Evolutionary conservation across 331 rosid genomes (phyloP).

Genomic region (Malus hybrid): DNA sequence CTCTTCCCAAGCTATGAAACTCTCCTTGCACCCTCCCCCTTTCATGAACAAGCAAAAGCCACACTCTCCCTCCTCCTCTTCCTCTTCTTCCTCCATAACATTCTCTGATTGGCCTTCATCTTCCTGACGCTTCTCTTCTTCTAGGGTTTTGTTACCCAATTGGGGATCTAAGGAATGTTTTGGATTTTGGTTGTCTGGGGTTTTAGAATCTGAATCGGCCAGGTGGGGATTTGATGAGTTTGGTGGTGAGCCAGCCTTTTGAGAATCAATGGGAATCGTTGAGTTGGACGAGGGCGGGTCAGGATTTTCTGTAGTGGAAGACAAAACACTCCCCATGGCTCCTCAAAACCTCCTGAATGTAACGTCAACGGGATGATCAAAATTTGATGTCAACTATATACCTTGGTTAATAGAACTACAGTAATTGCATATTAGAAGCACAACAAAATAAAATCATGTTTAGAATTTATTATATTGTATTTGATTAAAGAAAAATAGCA

Average conservation of each 20-base stretch:
- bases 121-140: neutral
- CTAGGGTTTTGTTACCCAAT: neutral
- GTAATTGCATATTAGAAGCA: neutral
- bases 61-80: constrained; percentile 47
- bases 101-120: constrained; percentile 11
- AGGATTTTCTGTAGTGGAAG: neutral
- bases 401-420: too few relatives aligned
- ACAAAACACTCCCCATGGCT: neutral
- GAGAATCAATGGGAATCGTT: neutral
- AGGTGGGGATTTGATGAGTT: neutral
- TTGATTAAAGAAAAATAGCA: too few relatives aligned
- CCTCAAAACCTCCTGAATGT: neutral
- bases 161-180: neutral
- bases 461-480: neutral
- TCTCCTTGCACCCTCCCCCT: constrained; percentile 72
- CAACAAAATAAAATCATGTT: neutral
- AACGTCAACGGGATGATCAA: neutral
- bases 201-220: neutral
- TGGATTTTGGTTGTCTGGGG: neutral
- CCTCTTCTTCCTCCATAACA: neutral
- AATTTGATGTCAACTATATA: neutral
- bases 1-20: constrained; percentile 63
- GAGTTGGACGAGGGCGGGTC: neutral
- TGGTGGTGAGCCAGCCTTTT: neutral
- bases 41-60: constrained; percentile 95